Evolutionary conservation across 306 rosid genomes (phyloP).

Genomic region (Inga leiocalycina): DNA sequence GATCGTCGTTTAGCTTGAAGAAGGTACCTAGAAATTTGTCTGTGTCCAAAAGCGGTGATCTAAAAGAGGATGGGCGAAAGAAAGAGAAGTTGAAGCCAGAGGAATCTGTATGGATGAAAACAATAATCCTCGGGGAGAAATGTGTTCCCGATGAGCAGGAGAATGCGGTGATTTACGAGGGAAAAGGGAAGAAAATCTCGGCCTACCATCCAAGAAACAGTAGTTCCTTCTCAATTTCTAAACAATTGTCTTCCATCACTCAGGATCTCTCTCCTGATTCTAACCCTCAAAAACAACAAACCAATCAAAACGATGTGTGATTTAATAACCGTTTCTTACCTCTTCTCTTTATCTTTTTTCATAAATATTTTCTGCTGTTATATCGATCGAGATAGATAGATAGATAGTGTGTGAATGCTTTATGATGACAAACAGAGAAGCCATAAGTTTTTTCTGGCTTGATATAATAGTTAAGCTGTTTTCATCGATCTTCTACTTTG

Average conservation of each 20-base stretch:
- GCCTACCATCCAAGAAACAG: conserved; percentile 65
- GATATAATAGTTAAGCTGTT: not conserved
- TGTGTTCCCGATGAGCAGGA: conserved; percentile 69
- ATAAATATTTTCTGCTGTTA: not conserved
- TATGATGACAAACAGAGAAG: not conserved
- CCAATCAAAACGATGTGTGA: not conserved
- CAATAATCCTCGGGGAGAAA: conserved; percentile 81
- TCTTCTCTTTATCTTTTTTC: too few species aligned
- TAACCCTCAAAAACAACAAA: conserved; percentile 9
- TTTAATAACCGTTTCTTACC: not conserved
- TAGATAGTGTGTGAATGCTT: not conserved
- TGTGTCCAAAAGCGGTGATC: conserved; percentile 45
- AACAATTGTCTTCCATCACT: conserved; percentile 51
- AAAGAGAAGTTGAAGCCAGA: conserved; percentile 47
- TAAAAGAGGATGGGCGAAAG: conserved; percentile 5
- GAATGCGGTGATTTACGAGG: conserved; percentile 51
- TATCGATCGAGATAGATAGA: not conserved
- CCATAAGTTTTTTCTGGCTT: not conserved
- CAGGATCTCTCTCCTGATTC: conserved; percentile 21
- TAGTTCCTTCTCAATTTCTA: conserved; percentile 45
- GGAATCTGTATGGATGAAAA: conserved; percentile 81
- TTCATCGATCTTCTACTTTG: not conserved
- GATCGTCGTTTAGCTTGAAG: conserved; percentile 36
- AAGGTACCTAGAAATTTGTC: conserved; percentile 61
- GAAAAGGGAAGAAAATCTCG: conserved; percentile 66